Evolutionary conservation across 371 early-diverging fungal species (phyloP).

Genomic region (Nematocida sp.): DNA sequence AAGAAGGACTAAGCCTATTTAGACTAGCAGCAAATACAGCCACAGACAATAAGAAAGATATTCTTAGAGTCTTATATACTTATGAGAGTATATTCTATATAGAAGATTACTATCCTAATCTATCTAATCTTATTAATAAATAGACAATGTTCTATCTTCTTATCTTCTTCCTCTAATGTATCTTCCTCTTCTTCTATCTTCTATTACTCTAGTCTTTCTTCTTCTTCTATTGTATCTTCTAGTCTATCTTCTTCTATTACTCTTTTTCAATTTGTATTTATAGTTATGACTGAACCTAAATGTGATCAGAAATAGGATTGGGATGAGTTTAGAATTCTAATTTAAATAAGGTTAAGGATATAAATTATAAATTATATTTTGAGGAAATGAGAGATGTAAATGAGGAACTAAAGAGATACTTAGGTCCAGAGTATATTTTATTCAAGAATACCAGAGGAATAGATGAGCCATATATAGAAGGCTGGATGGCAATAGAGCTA

Average conservation of each 20-base stretch:
- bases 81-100: constrained; percentile 24
- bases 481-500: constrained; percentile 74
- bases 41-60: not conserved
- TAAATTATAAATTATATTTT: not conserved
- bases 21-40: constrained; percentile 9
- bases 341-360: not conserved
- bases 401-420: constrained; percentile 59
- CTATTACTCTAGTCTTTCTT: not conserved
- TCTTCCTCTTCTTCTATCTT: not conserved
- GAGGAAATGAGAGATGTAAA: not conserved
- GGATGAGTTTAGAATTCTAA: not conserved
- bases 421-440: constrained; percentile 69
- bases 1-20: constrained; percentile 13
- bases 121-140: constrained; percentile 1
- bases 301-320: no score
- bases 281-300: no score
- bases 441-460: constrained; percentile 59
- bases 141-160: not conserved
- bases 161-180: not conserved
- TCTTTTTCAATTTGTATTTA: not conserved
- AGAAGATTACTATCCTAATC: constrained; percentile 25
- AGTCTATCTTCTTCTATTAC: not conserved
- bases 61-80: constrained; percentile 6
- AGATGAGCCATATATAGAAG: constrained; percentile 77
- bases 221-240: not conserved